phyloP scores from a whole-genome alignment of 371 early-diverging fungal genomes.

The Apophysomyces elegans region DNA sequence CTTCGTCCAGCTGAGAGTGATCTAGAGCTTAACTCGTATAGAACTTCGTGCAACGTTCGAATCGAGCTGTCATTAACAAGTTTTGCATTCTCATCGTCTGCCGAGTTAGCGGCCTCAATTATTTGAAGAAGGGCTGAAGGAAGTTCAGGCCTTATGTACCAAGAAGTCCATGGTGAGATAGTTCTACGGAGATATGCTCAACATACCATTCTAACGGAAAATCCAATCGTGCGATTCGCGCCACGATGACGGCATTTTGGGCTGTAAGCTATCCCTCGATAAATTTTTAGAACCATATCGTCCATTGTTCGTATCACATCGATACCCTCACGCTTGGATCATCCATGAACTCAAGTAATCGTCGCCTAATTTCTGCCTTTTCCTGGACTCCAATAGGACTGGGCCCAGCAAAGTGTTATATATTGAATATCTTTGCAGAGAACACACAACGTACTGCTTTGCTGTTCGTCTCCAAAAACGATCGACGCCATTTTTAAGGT shows the following conservation, averaged over 20 bases:
- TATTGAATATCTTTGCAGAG: slow-evolving; percentile 6
- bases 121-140: slow-evolving; percentile 62
- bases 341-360: slow-evolving; percentile 61
- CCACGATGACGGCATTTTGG: slow-evolving; percentile 73
- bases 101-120: slow-evolving; percentile 58
- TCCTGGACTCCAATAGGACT: slow-evolving; percentile 74
- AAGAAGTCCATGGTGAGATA: background rate
- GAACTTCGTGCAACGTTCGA: slow-evolving; percentile 77
- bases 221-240: slow-evolving; percentile 82
- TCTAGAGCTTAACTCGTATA: slow-evolving; percentile 81
- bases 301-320: background rate
- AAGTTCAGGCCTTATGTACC: slow-evolving; percentile 67
- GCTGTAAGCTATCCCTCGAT: slow-evolving; percentile 61
- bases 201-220: slow-evolving; percentile 83
- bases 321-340: slow-evolving; percentile 74
- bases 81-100: slow-evolving; percentile 36
- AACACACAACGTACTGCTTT: slow-evolving; percentile 55
- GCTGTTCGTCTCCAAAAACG: slow-evolving; percentile 88
- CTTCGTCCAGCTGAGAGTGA: slow-evolving; percentile 70
- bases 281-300: background rate
- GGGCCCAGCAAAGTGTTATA: background rate
- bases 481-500: slow-evolving; percentile 88
- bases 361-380: slow-evolving; percentile 66
- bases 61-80: slow-evolving; percentile 72
- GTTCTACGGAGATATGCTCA: background rate